Evolutionary conservation across 768 basidiomycete genomes (phyloP), one percentile per base, ranked within the genome.

Genomic region (Nidula microcarpa): DNA sequence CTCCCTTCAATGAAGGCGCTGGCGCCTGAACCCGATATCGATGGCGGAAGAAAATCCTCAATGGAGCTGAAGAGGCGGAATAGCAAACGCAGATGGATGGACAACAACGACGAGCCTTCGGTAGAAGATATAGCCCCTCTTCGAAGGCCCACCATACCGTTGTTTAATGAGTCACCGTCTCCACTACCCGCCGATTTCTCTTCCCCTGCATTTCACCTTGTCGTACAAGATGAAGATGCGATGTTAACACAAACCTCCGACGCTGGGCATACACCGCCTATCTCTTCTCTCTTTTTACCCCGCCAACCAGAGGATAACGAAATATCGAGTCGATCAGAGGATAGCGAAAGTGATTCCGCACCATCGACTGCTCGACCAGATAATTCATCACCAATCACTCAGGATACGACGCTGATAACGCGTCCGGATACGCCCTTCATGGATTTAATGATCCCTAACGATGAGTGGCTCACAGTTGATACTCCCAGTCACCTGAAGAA

Each of bases 211-310:
- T 14, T 13, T 46, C 43, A 10, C 11, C 18, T 53, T 3, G 49
- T 33, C 33, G 50, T 51, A n/a, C 46, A 52, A 10, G 53, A 52
- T n/a, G 45, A 35, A 13, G 53, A 50, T 30, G 37, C 43, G 51
- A 34, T n/a, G 53, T 16, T 16, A 11, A 11, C 37, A 11, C 16
- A 11, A 41, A 16, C 16, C 37, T 11, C 37, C 23, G 23, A 23
- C 23, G 23, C 23, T 23, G 23, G 23, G 23, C 23, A 23, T 23
- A 23, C 23, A 23, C 23, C 23, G 4, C 23, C 23, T 23, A 23
- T 4, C 1, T 23, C 23, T 4, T 23, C 23, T 23, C 23, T 23
- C 23, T 23, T 23, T 23, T 4, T 23, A 4, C 23, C 23, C 23
- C 23, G 23, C 23, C 23, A 23, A 23, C 23, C 23, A 23, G 23